Percentiles rank a stretch among this genome's conserved stretches.
Evolutionary conservation across 352 stramenopile genomes (phyloP).

Genomic region (Phytopythium aichiense): DNA sequence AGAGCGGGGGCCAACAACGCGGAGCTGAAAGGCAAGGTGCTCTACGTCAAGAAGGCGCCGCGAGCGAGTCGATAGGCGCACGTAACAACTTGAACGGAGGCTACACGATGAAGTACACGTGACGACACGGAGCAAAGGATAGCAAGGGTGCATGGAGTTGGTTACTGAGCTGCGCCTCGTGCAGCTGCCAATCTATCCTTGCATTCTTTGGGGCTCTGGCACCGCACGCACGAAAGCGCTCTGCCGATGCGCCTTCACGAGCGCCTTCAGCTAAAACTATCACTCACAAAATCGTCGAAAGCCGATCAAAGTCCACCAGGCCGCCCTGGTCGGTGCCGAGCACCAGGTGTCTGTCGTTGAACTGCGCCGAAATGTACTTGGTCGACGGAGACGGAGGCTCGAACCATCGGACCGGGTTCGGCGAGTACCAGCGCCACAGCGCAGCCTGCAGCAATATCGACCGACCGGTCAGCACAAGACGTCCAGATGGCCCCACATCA

Average conservation of each 20-base stretch:
- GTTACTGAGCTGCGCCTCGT: slow-evolving; percentile 1
- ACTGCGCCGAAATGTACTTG: slow-evolving; percentile 65
- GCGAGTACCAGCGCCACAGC: slow-evolving; percentile 81
- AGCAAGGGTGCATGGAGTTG: neutral
- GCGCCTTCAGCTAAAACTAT: slow-evolving; percentile 4
- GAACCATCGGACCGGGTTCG: slow-evolving; percentile 79
- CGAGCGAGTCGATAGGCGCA: neutral
- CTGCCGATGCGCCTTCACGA: neutral
- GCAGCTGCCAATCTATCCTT: slow-evolving; percentile 32
- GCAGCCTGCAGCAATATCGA: slow-evolving; percentile 39
- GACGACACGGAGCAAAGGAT: neutral
- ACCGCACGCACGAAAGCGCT: slow-evolving; percentile 4
- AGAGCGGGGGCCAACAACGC: slow-evolving; percentile 38
- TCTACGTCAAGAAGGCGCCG: slow-evolving; percentile 55
- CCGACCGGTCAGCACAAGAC: slow-evolving; percentile 9
- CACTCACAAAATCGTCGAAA: slow-evolving; percentile 44
- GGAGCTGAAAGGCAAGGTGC: slow-evolving; percentile 41
- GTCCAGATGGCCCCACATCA: neutral
- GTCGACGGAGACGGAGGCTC: slow-evolving; percentile 37
- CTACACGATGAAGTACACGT: neutral
- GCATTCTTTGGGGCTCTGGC: slow-evolving; percentile 2
- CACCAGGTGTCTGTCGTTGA: slow-evolving; percentile 70
- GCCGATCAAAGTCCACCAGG: slow-evolving; percentile 76
- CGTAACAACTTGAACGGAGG: neutral
- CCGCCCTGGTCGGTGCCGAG: slow-evolving; percentile 72